Conservation (phyloP, 164 flowering plant genomes). For the Warburgia ugandensis region DNA sequence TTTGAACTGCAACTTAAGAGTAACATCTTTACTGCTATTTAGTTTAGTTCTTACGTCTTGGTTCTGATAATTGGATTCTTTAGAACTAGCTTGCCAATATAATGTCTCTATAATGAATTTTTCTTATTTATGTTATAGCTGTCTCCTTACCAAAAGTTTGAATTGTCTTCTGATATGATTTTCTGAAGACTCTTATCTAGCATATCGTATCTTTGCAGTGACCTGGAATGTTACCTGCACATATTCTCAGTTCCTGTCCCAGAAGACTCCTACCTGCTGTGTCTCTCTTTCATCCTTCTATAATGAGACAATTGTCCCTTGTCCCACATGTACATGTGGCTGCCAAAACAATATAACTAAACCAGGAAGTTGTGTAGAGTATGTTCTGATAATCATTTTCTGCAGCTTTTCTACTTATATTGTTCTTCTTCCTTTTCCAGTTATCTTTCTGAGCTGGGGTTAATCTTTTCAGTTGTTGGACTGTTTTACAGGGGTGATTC, state of each 20-base stretch:
- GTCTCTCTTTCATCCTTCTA: constrained; percentile 87
- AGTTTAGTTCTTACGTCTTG: too few relatives aligned
- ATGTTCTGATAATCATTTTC: constrained; percentile 19
- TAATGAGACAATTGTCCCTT: constrained; percentile 61
- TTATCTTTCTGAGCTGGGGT: background rate
- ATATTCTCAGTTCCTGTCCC: constrained; percentile 76
- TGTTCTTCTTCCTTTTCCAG: background rate
- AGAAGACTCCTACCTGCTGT: constrained; percentile 75
- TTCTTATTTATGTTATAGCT: too few relatives aligned
- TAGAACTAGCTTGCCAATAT: too few relatives aligned
- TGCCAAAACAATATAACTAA: constrained; percentile 45
- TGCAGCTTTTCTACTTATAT: background rate
- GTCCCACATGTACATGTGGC: constrained; percentile 82
- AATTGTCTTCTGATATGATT: background rate
- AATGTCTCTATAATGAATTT: too few relatives aligned
- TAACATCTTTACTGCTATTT: too few relatives aligned
- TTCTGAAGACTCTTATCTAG: background rate
- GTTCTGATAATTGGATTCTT: too few relatives aligned
- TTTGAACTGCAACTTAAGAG: too few relatives aligned
- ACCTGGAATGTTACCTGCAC: constrained; percentile 90
- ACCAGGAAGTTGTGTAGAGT: constrained; percentile 67
- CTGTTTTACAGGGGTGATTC: constrained; percentile 35
- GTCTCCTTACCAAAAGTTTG: too few relatives aligned
- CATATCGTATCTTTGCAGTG: constrained; percentile 35
- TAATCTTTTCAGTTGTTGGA: background rate